phyloP scores from a whole-genome alignment of 129 eudicot species.

The Flaveria linearis region DNA sequence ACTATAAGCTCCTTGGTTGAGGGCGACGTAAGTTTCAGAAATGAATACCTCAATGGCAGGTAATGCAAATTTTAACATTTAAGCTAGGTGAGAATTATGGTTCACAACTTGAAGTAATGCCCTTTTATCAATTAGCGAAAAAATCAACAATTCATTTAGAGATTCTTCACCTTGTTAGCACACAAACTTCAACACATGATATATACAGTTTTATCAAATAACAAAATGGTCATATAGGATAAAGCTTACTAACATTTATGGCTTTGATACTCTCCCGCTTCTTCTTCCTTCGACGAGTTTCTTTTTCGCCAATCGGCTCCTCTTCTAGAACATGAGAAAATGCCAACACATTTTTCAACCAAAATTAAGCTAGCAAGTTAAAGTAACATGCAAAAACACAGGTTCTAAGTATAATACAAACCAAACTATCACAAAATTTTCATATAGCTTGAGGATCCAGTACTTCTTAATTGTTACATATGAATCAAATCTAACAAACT shows the following conservation, averaged over 20 bases:
- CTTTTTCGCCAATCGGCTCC: slow-evolving; percentile 44
- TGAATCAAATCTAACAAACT: background rate
- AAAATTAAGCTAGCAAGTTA: slow-evolving; percentile 22
- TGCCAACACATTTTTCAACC: slow-evolving; percentile 10
- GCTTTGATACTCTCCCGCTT: slow-evolving; percentile 30
- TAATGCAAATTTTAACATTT: slow-evolving; percentile 10
- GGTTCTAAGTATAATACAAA: background rate
- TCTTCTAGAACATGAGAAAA: slow-evolving; percentile 56
- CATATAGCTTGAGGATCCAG: slow-evolving; percentile 8
- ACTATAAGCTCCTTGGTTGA: slow-evolving; percentile 13
- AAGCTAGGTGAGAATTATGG: background rate
- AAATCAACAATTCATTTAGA: background rate
- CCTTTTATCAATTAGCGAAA: background rate
- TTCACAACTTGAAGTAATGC: slow-evolving; percentile 6
- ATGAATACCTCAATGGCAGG: background rate
- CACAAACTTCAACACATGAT: background rate
- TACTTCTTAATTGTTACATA: slow-evolving; percentile 8
- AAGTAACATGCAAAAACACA: slow-evolving; percentile 4
- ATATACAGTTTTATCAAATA: background rate
- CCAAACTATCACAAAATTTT: background rate
- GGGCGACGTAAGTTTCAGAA: slow-evolving; percentile 7
- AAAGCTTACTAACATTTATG: slow-evolving; percentile 54
- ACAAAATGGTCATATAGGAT: slow-evolving; percentile 19
- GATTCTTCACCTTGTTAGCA: background rate
- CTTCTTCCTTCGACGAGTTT: slow-evolving; percentile 54